Evolutionary conservation across 164 flowering plant species (phyloP).

Genomic region (Aristolochia contorta): DNA sequence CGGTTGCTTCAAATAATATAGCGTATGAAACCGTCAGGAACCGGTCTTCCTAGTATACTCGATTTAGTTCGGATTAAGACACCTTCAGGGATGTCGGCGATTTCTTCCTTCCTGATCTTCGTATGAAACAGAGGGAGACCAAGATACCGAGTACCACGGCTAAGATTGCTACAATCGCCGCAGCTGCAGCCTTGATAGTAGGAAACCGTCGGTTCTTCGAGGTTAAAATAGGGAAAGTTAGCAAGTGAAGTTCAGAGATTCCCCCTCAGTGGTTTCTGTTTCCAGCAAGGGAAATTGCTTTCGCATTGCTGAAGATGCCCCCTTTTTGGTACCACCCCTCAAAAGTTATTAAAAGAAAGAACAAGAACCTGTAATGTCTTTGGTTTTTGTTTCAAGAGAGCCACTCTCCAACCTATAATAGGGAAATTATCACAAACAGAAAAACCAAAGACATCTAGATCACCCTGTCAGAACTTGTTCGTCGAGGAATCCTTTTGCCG

Average conservation of each 20-base stretch:
- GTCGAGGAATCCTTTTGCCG: no score
- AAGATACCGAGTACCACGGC: background rate
- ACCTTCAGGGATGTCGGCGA: background rate
- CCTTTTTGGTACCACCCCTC: conserved; percentile 34
- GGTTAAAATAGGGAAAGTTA: conserved; percentile 10
- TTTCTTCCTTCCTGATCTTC: background rate
- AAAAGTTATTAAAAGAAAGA: conserved; percentile 31
- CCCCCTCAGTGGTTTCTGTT: conserved; percentile 36
- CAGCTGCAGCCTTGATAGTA: no score
- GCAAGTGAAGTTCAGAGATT: conserved; percentile 15
- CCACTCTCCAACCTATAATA: no score
- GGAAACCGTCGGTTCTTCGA: background rate
- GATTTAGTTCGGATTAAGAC: background rate
- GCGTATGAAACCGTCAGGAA: conserved; percentile 8
- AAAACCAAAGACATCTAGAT: no score
- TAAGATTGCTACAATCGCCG: background rate
- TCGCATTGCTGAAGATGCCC: conserved; percentile 27
- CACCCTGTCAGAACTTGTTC: no score
- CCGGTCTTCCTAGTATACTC: background rate
- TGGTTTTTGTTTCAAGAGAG: no score
- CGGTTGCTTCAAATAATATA: conserved; percentile 11
- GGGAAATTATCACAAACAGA: no score
- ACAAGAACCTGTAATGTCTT: conserved; percentile 8
- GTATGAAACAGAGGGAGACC: background rate
- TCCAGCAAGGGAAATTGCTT: conserved; percentile 18